Evolutionary conservation across 2,329 filamentous ascomycete genomes (phyloP).

Genomic region (Arthroderma sp.): DNA sequence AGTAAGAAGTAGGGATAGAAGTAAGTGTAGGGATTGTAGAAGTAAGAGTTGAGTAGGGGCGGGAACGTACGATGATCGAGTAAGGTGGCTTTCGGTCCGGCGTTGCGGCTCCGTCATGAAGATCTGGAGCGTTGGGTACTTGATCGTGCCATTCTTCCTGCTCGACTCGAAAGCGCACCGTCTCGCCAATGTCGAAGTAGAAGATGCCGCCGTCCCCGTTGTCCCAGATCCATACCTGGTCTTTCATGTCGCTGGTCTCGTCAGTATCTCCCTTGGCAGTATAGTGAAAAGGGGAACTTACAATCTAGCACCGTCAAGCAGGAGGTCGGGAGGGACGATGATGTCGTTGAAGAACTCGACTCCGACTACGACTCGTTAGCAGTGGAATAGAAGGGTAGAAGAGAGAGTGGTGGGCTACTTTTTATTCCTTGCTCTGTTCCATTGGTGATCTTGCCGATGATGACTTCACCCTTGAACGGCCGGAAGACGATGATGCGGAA

Average conservation of each 20-base stretch:
- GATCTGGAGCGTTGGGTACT: slow-evolving; percentile 57
- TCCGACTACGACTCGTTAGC: slow-evolving; percentile 42
- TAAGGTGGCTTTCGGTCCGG: slow-evolving; percentile 49
- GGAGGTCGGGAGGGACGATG: slow-evolving; percentile 59
- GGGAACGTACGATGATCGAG: slow-evolving; percentile 31
- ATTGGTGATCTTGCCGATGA: slow-evolving; percentile 71
- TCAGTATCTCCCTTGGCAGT: slow-evolving; percentile 14
- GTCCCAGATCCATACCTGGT: slow-evolving; percentile 77
- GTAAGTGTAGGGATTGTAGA: background rate
- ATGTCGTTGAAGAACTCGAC: slow-evolving; percentile 94
- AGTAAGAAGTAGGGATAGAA: too few relatives aligned
- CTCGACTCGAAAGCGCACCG: slow-evolving; percentile 74
- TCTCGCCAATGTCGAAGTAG: slow-evolving; percentile 83
- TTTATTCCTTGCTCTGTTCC: slow-evolving; percentile 61
- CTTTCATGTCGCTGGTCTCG: slow-evolving; percentile 50
- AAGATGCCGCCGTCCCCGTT: slow-evolving; percentile 58
- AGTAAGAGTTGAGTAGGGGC: background rate
- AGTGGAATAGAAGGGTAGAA: background rate
- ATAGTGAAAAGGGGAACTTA: slow-evolving; percentile 29
- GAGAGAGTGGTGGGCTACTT: slow-evolving; percentile 35
- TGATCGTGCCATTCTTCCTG: slow-evolving; percentile 88
- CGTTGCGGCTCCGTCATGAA: slow-evolving; percentile 45
- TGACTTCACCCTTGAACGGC: slow-evolving; percentile 87
- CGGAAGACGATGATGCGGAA: slow-evolving; percentile 90
- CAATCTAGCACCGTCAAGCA: slow-evolving; percentile 68